Conservation (phyloP, 192 early-diverging fungal genomes). For the Linnemannia hyalina region DNA sequence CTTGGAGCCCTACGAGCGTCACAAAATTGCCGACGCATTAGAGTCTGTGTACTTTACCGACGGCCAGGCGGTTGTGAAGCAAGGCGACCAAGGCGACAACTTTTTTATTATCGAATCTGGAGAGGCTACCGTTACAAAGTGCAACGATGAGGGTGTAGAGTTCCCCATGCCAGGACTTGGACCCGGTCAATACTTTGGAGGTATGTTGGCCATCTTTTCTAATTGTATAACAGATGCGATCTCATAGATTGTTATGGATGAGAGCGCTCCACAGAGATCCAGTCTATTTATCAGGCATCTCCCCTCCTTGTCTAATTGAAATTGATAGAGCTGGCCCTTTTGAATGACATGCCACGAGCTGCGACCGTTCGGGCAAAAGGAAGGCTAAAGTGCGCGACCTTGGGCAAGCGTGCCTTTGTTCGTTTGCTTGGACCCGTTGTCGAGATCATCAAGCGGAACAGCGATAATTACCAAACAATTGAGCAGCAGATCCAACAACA, state of each 20-base stretch:
- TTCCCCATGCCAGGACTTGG: constrained; percentile 77
- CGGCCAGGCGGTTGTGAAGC: constrained; percentile 85
- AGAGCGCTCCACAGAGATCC: neutral
- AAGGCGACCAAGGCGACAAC: constrained; percentile 94
- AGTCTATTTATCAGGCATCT: constrained; percentile 22
- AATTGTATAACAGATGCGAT: neutral
- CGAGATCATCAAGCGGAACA: constrained; percentile 96
- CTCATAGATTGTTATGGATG: neutral
- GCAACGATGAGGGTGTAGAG: constrained; percentile 83
- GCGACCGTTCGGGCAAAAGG: constrained; percentile 91
- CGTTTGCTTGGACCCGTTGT: constrained; percentile 94
- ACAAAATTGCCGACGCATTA: constrained; percentile 98
- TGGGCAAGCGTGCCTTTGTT: constrained; percentile 96
- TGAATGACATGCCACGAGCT: constrained; percentile 94
- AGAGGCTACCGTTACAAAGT: constrained; percentile 85
- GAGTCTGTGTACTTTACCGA: constrained; percentile 93
- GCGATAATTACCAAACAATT: constrained; percentile 85
- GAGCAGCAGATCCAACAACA: constrained; percentile 58
- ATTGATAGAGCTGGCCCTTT: constrained; percentile 88
- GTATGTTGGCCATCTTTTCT: constrained; percentile 59
- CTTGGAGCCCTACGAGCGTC: constrained; percentile 95
- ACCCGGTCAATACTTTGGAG: constrained; percentile 97
- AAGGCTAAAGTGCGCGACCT: constrained; percentile 93
- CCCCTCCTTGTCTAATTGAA: constrained; percentile 13
- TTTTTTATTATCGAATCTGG: constrained; percentile 98